Conservation (phyloP, 2,329 filamentous ascomycete species). For the Exophiala spinifera region DNA sequence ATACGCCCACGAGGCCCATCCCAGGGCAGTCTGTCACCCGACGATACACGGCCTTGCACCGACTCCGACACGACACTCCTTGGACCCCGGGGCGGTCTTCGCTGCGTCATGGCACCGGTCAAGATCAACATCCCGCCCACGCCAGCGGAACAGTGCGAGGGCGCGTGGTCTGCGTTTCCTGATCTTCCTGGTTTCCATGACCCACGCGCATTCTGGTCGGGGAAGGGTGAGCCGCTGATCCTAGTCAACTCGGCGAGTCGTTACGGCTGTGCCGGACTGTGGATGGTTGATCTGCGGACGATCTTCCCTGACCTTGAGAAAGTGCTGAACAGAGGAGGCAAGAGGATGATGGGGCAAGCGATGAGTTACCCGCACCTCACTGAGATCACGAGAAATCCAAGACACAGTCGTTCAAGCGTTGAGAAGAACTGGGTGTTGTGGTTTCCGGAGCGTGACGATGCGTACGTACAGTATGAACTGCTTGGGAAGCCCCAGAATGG, state of each 20-base stretch:
- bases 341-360: conserved; percentile 4
- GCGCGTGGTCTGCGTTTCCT: conserved; percentile 33
- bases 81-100: conserved; percentile 35
- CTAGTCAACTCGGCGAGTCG: conserved; percentile 37
- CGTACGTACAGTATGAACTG: conserved; percentile 41
- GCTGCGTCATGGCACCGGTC: conserved; percentile 33
- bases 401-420: conserved; percentile 33
- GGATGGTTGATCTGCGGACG: conserved; percentile 34
- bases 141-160: conserved; percentile 37
- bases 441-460: conserved; percentile 32
- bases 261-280: conserved; percentile 36
- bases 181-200: conserved; percentile 44
- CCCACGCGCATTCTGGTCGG: conserved; percentile 41
- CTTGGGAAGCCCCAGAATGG: not conserved
- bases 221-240: conserved; percentile 39
- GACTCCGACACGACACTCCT: conserved; percentile 34
- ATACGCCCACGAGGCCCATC: not conserved
- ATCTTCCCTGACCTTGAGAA: conserved; percentile 18
- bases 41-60: conserved; percentile 33
- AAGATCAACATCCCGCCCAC: conserved; percentile 39
- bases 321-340: not conserved
- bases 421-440: conserved; percentile 45
- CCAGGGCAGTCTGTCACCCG: conserved; percentile 7
- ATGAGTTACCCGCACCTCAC: conserved; percentile 34
- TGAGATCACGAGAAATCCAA: conserved; percentile 40